These are phyloP conservation scores for Talaromyces trachyspermus DNA, from an alignment of 495 filamentous ascomycete species.

Conservation along the genomic window DNA sequence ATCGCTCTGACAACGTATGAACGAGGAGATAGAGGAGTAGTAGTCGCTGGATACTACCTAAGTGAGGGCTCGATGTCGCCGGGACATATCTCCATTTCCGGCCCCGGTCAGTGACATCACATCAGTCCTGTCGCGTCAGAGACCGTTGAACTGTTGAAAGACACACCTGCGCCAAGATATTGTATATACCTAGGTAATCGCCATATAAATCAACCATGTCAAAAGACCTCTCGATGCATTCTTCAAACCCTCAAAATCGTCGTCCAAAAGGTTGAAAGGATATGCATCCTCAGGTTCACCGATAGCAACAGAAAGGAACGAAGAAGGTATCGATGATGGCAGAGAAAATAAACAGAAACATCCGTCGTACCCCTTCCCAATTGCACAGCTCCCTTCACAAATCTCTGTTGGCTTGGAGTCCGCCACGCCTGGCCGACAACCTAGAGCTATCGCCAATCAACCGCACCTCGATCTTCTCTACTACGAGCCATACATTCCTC, in stretches of 20 bases:
- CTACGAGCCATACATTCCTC: constrained; percentile 57
- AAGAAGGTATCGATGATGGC: neutral
- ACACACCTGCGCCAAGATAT: neutral
- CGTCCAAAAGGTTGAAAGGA: constrained; percentile 5
- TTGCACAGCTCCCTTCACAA: constrained; percentile 45
- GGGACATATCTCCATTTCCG: no score
- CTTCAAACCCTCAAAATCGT: neutral
- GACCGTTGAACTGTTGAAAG: no score
- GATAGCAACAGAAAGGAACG: neutral
- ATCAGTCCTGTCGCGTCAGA: no score
- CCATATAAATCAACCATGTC: neutral
- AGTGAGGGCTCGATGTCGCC: no score
- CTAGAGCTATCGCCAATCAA: constrained; percentile 46
- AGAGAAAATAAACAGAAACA: constrained; percentile 24
- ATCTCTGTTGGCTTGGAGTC: constrained; percentile 29
- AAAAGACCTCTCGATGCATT: constrained; percentile 8
- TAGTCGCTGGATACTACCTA: no score
- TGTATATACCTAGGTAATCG: neutral
- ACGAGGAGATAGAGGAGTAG: no score
- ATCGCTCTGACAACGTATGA: no score
- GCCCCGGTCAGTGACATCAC: no score
- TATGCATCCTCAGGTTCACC: neutral
- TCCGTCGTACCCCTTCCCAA: constrained; percentile 54
- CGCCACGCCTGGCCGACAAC: constrained; percentile 14
- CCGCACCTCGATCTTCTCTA: constrained; percentile 60